These are phyloP conservation scores for Candida tammaniensis DNA, from an alignment of 805 yeast species.

Conservation along the genomic window DNA sequence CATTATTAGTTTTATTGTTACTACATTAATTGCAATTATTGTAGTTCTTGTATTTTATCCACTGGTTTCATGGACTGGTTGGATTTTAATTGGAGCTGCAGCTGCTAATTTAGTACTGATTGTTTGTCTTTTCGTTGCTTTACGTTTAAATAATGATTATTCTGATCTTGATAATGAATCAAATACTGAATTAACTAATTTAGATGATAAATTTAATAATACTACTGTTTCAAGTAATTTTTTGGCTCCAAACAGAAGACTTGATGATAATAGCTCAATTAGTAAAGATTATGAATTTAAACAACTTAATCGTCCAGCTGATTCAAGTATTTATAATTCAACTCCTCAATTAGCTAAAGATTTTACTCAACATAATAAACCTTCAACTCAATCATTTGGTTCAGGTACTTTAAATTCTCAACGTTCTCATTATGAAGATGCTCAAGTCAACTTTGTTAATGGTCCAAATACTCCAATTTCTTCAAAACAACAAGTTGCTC, in stretches of 20 bases:
- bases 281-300: slow-evolving; percentile 26
- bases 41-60: slow-evolving; percentile 62
- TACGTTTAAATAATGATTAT: slow-evolving; percentile 22
- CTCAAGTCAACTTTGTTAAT: slow-evolving; percentile 23
- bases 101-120: slow-evolving; percentile 51
- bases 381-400: slow-evolving; percentile 12
- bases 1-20: slow-evolving; percentile 49
- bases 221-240: slow-evolving; percentile 9
- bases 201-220: slow-evolving; percentile 21
- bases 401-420: slow-evolving; percentile 10
- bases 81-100: slow-evolving; percentile 70
- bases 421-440: slow-evolving; percentile 16
- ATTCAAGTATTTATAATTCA: slow-evolving; percentile 28
- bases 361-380: slow-evolving; percentile 23
- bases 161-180: slow-evolving; percentile 17
- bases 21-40: slow-evolving; percentile 55
- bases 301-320: slow-evolving; percentile 13
- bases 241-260: slow-evolving; percentile 10
- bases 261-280: slow-evolving; percentile 18
- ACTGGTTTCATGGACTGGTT: slow-evolving; percentile 64
- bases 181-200: slow-evolving; percentile 14
- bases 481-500: slow-evolving; percentile 30
- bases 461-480: slow-evolving; percentile 35
- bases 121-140: slow-evolving; percentile 42
- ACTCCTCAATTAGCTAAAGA: slow-evolving; percentile 33